These are phyloP conservation scores for Sporothrix brunneoviolacea DNA, from an alignment of 2,329 filamentous ascomycete genomes.

Conservation along the genomic window DNA sequence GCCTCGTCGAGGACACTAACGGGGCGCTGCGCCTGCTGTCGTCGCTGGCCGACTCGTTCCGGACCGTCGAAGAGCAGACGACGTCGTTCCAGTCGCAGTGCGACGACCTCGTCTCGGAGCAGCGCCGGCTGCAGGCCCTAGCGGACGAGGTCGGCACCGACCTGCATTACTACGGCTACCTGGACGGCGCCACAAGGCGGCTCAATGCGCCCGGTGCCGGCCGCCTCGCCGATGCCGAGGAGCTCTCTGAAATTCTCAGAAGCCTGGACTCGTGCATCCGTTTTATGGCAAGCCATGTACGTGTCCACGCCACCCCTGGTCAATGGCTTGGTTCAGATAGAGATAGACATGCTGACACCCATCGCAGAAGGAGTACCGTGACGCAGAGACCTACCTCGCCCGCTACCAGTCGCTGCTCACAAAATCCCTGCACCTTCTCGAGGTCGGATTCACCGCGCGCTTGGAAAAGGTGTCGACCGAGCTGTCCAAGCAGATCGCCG, in stretches of 20 bases:
- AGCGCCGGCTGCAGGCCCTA: conserved; percentile 69
- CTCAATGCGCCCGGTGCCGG: conserved; percentile 89
- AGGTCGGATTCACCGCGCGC: conserved; percentile 48
- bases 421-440: conserved; percentile 56
- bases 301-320: conserved; percentile 24
- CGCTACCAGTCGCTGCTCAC: conserved; percentile 77
- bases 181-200: conserved; percentile 82
- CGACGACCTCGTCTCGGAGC: conserved; percentile 76
- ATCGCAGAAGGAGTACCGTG: conserved; percentile 67
- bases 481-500: conserved; percentile 46
- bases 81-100: conserved; percentile 90
- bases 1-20: conserved; percentile 69
- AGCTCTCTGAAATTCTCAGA: conserved; percentile 80
- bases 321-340: too few relatives aligned
- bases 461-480: conserved; percentile 48
- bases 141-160: conserved; percentile 83
- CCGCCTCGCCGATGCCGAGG: conserved; percentile 73
- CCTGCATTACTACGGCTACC: conserved; percentile 87
- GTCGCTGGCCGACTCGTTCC: conserved; percentile 77
- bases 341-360: neutral
- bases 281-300: conserved; percentile 83
- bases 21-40: conserved; percentile 69
- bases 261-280: conserved; percentile 85
- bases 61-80: conserved; percentile 80
- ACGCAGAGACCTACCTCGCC: conserved; percentile 80